phyloP scores from a whole-genome alignment of 169 alveolate species.

The Babesia divergens region DNA sequence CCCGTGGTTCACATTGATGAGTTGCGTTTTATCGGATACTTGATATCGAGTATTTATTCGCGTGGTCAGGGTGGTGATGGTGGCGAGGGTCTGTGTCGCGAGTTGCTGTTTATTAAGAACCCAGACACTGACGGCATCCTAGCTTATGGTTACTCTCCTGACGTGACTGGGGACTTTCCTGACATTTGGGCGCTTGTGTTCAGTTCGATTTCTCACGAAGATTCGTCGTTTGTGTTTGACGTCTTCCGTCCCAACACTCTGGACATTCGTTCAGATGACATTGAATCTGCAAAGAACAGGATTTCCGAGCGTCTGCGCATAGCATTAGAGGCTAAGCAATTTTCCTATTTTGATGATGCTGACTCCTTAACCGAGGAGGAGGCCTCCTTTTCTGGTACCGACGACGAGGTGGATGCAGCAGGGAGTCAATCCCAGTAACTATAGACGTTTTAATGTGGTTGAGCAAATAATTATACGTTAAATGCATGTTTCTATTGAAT shows the following conservation, averaged over 20 bases:
- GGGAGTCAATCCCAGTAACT: no score
- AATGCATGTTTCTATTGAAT: no score
- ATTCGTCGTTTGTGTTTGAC: slow-evolving; percentile 27
- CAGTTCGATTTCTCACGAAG: slow-evolving; percentile 46
- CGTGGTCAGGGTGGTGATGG: slow-evolving; percentile 11
- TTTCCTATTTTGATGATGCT: background rate
- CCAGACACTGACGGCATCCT: slow-evolving; percentile 2
- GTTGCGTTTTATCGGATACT: slow-evolving; percentile 19
- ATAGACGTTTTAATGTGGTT: background rate
- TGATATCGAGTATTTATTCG: slow-evolving; percentile 29
- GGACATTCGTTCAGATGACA: slow-evolving; percentile 19
- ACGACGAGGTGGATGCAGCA: slow-evolving; percentile 3
- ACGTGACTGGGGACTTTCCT: slow-evolving; percentile 21
- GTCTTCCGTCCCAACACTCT: slow-evolving; percentile 37
- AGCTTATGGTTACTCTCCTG: slow-evolving; percentile 51
- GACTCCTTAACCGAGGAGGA: slow-evolving; percentile 10
- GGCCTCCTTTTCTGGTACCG: slow-evolving; percentile 25
- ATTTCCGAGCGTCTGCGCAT: slow-evolving; percentile 39
- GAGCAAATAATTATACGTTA: background rate
- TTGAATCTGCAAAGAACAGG: slow-evolving; percentile 20
- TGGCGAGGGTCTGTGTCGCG: slow-evolving; percentile 8
- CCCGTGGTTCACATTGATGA: slow-evolving; percentile 12
- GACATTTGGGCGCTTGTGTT: slow-evolving; percentile 65
- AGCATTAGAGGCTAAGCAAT: slow-evolving; percentile 37
- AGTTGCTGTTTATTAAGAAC: slow-evolving; percentile 28